Evolutionary conservation across 441 rosid species (phyloP).

Genomic region (Biscutella laevigata): DNA sequence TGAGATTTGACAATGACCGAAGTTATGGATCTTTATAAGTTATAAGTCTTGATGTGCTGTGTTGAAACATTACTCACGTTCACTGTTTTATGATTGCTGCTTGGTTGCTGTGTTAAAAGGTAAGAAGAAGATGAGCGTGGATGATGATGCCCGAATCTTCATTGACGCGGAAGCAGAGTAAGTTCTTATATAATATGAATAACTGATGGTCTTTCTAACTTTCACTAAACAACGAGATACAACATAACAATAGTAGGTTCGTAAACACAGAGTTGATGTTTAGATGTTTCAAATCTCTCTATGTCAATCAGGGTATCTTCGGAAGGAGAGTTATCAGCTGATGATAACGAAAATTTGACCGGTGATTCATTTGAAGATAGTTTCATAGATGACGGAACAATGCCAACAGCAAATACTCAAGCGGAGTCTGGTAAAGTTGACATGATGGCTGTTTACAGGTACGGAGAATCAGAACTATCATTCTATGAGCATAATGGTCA

Average conservation of each 20-base stretch:
- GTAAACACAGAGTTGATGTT: neutral
- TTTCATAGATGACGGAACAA: slow-evolving; percentile 76
- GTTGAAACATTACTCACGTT: neutral
- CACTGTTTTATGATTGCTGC: slow-evolving; percentile 9
- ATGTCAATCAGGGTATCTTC: slow-evolving; percentile 57
- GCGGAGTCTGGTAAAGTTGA: slow-evolving; percentile 53
- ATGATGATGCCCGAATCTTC: slow-evolving; percentile 35
- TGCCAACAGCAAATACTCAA: slow-evolving; percentile 54
- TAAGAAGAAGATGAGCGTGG: slow-evolving; percentile 33
- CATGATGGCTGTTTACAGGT: slow-evolving; percentile 73
- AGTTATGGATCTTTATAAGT: too few species aligned
- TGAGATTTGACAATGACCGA: neutral
- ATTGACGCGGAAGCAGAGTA: slow-evolving; percentile 93
- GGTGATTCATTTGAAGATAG: slow-evolving; percentile 56
- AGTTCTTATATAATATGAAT: slow-evolving; percentile 27
- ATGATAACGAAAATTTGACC: slow-evolving; percentile 47
- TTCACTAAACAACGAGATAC: neutral
- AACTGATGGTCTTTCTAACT: slow-evolving; percentile 8
- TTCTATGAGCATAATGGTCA: neutral
- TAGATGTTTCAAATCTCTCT: neutral
- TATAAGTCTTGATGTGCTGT: neutral
- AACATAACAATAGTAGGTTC: slow-evolving; percentile 2
- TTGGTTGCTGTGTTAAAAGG: slow-evolving; percentile 34
- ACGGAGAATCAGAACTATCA: neutral
- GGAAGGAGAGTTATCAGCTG: slow-evolving; percentile 58